Evolutionary conservation across 768 basidiomycete species (phyloP), one percentile per base, ranked within the genome.

Genomic region (Podaxis sp.): DNA sequence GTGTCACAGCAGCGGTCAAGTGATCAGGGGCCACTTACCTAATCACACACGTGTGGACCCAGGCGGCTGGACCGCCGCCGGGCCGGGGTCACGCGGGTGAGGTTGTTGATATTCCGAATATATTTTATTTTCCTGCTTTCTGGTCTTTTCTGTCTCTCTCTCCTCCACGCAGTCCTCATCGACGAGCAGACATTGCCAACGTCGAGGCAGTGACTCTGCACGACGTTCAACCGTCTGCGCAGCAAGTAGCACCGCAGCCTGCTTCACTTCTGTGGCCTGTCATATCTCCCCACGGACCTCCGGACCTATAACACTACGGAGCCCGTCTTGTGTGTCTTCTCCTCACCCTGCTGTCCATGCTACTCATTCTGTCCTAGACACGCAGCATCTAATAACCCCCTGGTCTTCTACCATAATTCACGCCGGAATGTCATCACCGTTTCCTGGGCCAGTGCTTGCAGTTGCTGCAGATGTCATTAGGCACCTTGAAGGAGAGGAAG

Each of bases 401-500:
- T 38, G 37, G 19, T 24, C 19, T 19, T 17, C 12, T 3, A 3
- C 12, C 54, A 9, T 12, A 27, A 33, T 25, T 11, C 22, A 55
- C 54, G 5, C 12, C 29, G 55, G 69, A 66, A 87, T 86, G 86
- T 70, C 82, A 57, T 64, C 76, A 58, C 69, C 76, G 29, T 83
- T 90, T 27, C 81, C 88, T n/a, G 74, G 77, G 6, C 90, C 89
- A 37, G 82, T 92, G 40, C 84, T 93, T 57, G 79, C 85, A 33
- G 78, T 93, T 66, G 79, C 86, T 6, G 77, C 82, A 19, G 90
- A 90, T 64, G 88, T 80, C 19, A 80, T 93, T 64, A 80, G 79
- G 67, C 85, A 88, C 65, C 81, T 91, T 64, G 83, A 91, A 67
- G 86, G 88, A 55, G 77, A 82, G 46, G 87, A 90, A 55, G 86